Evolutionary conservation across 2,329 filamentous ascomycete species (phyloP), one percentile per base, ranked within the genome.

Genomic region (Trichoderma simmonsii): DNA sequence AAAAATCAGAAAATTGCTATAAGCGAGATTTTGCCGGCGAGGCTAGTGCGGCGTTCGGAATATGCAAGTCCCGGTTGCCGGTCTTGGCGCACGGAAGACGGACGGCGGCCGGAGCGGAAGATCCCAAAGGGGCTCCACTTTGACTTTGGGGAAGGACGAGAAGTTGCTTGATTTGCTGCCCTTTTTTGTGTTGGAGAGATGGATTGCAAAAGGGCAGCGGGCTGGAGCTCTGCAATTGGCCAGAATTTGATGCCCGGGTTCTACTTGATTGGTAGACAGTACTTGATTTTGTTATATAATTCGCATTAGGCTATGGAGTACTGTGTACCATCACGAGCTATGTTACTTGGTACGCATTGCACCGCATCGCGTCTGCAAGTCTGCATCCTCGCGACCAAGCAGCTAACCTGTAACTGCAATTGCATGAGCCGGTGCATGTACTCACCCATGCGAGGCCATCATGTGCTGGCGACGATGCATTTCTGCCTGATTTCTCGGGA

Each of bases 21-120:
- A 60, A 59, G 57, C 64, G 30, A 70, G 75, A 76, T 75, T 70
- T 78, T 79, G 79, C 73, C 78, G 59, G 48, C 24, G 26, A 54
- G 12, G 34, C 68, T 70, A 70, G 71, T 39, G 69, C 78, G 79
- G 77, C 73, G 73, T 72, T 78, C 80, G 80, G 80, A 80, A 78
- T 77, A 79, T 79, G 79, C 77, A 79, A 76, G 75, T 75, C 77
- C 79, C 80, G 56, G 71, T 65, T 60, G 60, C 60, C 66, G 66
- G 67, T 72, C 66, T 68, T 72, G 70, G 79, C 71, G 12, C 71
- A 15, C 74, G 73, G 74, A 74, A 73, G 57, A 68, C 63, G 74
- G 62, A 67, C 68, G 61, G 48, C 62, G 72, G 65, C 57, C 72
- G 71, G 73, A 71, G 48, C 72, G 73, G 72, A 72, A 65, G 68